phyloP scores from a whole-genome alignment of 805 yeast species.

The Yarrowia deformans region DNA sequence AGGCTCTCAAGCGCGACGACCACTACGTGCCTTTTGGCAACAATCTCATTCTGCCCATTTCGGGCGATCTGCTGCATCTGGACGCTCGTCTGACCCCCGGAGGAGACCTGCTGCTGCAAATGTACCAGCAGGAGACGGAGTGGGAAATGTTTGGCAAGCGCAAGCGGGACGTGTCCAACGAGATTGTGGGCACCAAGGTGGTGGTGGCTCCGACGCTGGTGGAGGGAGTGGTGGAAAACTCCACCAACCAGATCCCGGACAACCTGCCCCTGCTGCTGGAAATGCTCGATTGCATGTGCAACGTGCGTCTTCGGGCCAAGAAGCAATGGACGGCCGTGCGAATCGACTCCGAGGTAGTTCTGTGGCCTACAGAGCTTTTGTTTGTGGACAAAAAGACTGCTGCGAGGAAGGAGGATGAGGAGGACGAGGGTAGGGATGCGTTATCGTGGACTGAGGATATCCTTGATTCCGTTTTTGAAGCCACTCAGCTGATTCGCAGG shows the following conservation, averaged over 20 bases:
- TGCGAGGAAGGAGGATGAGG: background rate
- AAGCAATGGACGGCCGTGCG: conserved; percentile 22
- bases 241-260: conserved; percentile 16
- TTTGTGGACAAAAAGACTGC: conserved; percentile 1
- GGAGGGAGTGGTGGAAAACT: background rate
- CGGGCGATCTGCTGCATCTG: conserved; percentile 42
- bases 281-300: conserved; percentile 14
- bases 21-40: conserved; percentile 43
- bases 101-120: conserved; percentile 45
- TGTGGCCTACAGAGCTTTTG: conserved; percentile 27
- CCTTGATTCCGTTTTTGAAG: conserved; percentile 23
- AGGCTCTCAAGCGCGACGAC: conserved; percentile 39
- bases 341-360: background rate
- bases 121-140: conserved; percentile 40
- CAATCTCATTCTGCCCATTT: conserved; percentile 37
- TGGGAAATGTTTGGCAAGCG: conserved; percentile 22
- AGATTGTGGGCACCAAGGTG: background rate
- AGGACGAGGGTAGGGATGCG: background rate
- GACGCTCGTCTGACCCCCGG: conserved; percentile 43
- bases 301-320: conserved; percentile 11
- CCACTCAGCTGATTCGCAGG: conserved; percentile 15
- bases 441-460: conserved; percentile 14
- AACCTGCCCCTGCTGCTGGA: background rate
- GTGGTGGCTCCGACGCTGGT: conserved; percentile 28
- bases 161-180: conserved; percentile 4